Base-by-base conservation (phyloP, 306 rosid genomes). In the Pterocarpus santalinus region DNA sequence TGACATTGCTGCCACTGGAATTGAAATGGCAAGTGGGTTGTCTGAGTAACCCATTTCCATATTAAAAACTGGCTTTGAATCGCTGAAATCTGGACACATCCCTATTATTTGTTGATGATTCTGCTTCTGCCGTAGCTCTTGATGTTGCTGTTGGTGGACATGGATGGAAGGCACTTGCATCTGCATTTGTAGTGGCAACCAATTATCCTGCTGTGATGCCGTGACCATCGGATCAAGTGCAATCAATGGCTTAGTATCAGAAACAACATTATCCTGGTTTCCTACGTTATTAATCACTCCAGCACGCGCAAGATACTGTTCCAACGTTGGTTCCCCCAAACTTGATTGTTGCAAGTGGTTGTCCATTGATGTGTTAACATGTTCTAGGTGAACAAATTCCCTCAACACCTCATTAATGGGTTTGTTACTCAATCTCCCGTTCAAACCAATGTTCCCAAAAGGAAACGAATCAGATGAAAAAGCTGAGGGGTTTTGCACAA, bases 101-200 rank as follows among this genome's bases (percentile, higher is more conserved):
- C 16, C 78, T 10, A 34, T 10, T 17, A 65, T 49, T 16, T 70
- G 82, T 65, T 65, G 69, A 28, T 72, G 70, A 0, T 73, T 73
- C 35, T 65, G 65, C 16, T 70, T 74, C 2, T 51, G 79, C n/a
- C 61, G 77, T 22, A 22, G 28, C 15, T 52, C 58, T 52, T 52
- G 58, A 52, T 75, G 55, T 7, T 65, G 78, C 4, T 82, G 78
- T 16, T 73, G 86, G 3, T 81, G 86, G 4, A 66, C 8, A 15
- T 28, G 34, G 9, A 71, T 28, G 4, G 76, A 13, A 16, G 71
- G 79, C 46, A 79, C 56, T 72, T 79, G 89, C 78, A 80, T 57
- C 55, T 81, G 90, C 77, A 81, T 61, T 71, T 80, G 94, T 55
- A 80, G 43, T 36, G 81, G 91, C 51, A 85, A 30, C 94, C 91